Evolutionary conservation across 169 alveolate genomes (phyloP).

Genomic region (Cryptosporidium xiaoi): DNA sequence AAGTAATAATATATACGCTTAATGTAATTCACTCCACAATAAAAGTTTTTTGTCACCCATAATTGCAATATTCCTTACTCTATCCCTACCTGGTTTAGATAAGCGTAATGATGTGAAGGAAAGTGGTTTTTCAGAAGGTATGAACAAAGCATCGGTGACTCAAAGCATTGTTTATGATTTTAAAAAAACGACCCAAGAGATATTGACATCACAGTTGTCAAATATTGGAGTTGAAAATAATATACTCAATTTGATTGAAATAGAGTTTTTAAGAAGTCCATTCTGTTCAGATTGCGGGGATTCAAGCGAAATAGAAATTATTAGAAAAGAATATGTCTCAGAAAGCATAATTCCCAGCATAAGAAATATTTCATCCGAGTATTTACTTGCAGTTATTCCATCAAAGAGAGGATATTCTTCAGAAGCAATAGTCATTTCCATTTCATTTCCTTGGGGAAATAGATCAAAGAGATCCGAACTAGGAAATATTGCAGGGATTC

Average conservation of each 20-base stretch:
- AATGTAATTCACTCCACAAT: background rate
- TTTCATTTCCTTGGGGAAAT: conserved; percentile 49
- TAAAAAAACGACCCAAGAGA: conserved; percentile 57
- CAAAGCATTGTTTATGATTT: background rate
- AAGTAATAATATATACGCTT: background rate
- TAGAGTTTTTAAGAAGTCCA: background rate
- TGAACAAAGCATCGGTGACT: conserved; percentile 8
- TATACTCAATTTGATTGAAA: background rate
- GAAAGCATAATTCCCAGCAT: background rate
- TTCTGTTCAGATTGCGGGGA: conserved; percentile 35
- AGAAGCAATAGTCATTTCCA: conserved; percentile 20
- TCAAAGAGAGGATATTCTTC: conserved; percentile 60
- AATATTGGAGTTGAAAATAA: background rate
- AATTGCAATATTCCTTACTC: background rate
- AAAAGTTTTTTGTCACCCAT: conserved; percentile 3
- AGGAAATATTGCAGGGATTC: conserved; percentile 37
- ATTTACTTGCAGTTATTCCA: conserved; percentile 47
- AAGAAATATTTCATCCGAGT: background rate
- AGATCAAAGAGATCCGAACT: conserved; percentile 2
- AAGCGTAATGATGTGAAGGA: conserved; percentile 22
- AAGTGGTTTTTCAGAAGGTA: conserved; percentile 66
- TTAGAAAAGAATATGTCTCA: background rate
- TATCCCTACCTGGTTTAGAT: conserved; percentile 61
- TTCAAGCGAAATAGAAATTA: conserved; percentile 31
- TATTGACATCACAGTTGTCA: conserved; percentile 24